A percentile compares a stretch with the other conserved stretches of the same genome.
Conservation (phyloP, 371 early-diverging fungal genomes). For the Batrachochytrium dendrobatidis region DNA sequence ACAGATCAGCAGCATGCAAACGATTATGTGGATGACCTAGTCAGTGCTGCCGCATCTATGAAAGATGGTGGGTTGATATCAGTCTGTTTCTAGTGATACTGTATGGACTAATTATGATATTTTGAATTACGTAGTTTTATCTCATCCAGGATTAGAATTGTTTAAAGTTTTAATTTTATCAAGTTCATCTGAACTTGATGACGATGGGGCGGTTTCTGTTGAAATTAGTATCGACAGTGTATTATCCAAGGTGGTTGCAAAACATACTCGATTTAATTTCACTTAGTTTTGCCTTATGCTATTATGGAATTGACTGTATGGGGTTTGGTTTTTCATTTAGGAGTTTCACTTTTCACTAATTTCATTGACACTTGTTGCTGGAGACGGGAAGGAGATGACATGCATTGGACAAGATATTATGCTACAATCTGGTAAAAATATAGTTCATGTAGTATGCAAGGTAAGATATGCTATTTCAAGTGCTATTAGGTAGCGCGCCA, state of each 20-base stretch:
- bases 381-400: constrained; percentile 49
- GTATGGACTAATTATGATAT: background rate
- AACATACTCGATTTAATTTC: too few species aligned
- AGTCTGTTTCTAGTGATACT: background rate
- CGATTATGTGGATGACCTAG: constrained; percentile 50
- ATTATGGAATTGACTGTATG: too few species aligned
- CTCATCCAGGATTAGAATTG: constrained; percentile 50
- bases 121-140: constrained; percentile 34
- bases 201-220: constrained; percentile 30
- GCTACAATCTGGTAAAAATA: constrained; percentile 59
- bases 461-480: constrained; percentile 26
- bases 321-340: too few species aligned
- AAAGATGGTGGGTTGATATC: constrained; percentile 32
- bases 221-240: constrained; percentile 42
- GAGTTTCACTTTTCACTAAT: too few species aligned
- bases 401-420: constrained; percentile 36
- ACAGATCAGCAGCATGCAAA: constrained; percentile 30
- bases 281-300: too few species aligned
- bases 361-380: constrained; percentile 45
- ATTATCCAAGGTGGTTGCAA: constrained; percentile 55
- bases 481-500: constrained; percentile 56
- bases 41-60: constrained; percentile 33
- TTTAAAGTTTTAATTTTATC: constrained; percentile 50
- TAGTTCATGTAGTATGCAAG: constrained; percentile 52
- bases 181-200: constrained; percentile 48